Conservation (phyloP, 129 eudicot genomes). For the Centella asiatica region DNA sequence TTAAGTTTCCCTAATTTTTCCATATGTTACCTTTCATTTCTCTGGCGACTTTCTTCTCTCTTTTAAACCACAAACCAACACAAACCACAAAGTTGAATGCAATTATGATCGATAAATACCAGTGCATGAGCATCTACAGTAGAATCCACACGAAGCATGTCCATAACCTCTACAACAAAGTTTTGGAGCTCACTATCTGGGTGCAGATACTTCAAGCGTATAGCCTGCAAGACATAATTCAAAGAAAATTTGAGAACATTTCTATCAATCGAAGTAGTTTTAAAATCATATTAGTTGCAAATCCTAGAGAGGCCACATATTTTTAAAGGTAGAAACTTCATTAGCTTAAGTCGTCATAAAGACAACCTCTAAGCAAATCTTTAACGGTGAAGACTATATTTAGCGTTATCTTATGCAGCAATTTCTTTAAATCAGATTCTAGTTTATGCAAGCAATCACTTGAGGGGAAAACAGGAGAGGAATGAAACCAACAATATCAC, state of each 20-base stretch:
- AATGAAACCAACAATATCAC: no score
- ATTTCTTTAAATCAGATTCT: no score
- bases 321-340: neutral
- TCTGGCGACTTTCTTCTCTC: neutral
- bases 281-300: neutral
- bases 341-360: no score
- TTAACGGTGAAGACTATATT: no score
- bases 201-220: slow-evolving; percentile 73
- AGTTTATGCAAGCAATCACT: no score
- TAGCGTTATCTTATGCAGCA: no score
- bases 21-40: no score
- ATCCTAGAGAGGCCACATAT: neutral
- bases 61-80: neutral
- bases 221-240: slow-evolving; percentile 48
- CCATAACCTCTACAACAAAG: slow-evolving; percentile 64
- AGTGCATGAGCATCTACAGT: slow-evolving; percentile 83
- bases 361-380: no score
- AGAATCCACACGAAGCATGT: slow-evolving; percentile 78
- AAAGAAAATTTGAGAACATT: slow-evolving; percentile 10
- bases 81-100: slow-evolving; percentile 3
- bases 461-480: no score
- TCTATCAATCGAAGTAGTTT: neutral
- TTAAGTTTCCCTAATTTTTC: no score
- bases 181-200: slow-evolving; percentile 89
- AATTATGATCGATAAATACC: slow-evolving; percentile 44